A percentile compares a stretch with the other conserved stretches of the same genome.
These are phyloP conservation scores for Saturnispora hagleri DNA, from an alignment of 805 yeast species.

Conservation along the genomic window DNA sequence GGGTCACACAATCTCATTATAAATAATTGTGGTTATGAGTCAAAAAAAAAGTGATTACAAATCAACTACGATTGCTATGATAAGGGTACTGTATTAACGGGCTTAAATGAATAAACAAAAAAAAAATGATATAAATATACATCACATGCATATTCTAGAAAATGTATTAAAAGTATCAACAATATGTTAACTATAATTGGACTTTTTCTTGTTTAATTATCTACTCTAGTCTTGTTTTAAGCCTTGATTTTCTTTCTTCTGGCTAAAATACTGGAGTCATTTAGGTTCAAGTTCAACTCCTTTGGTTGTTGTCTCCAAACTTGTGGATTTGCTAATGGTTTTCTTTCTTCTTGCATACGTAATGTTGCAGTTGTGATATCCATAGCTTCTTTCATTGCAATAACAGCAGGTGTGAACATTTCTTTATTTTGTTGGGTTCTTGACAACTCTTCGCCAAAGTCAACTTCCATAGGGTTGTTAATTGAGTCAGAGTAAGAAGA, in stretches of 20 bases:
- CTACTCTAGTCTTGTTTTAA: neutral
- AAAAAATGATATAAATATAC: neutral
- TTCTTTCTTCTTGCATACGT: conserved; percentile 42
- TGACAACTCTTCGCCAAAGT: conserved; percentile 3
- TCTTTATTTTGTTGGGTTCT: conserved; percentile 14
- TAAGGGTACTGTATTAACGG: neutral
- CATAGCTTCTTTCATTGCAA: conserved; percentile 50
- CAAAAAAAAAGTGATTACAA: neutral
- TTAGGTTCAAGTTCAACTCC: conserved; percentile 38
- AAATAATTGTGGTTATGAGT: neutral
- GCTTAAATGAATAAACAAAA: neutral
- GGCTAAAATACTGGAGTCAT: conserved; percentile 45
- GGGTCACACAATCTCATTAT: neutral
- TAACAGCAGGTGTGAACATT: conserved; percentile 48
- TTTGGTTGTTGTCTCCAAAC: conserved; percentile 7
- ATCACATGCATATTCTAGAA: neutral
- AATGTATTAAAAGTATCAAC: neutral
- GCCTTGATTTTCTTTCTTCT: conserved; percentile 25
- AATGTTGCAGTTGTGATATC: conserved; percentile 50
- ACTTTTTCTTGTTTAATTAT: neutral
- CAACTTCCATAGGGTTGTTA: conserved; percentile 1
- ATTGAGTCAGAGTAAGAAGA: neutral
- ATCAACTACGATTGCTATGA: neutral
- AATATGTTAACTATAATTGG: neutral
- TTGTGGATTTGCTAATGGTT: neutral